phyloP scores from a whole-genome alignment of 2,329 filamentous ascomycete genomes.

The Nigrospora sphaerica region DNA sequence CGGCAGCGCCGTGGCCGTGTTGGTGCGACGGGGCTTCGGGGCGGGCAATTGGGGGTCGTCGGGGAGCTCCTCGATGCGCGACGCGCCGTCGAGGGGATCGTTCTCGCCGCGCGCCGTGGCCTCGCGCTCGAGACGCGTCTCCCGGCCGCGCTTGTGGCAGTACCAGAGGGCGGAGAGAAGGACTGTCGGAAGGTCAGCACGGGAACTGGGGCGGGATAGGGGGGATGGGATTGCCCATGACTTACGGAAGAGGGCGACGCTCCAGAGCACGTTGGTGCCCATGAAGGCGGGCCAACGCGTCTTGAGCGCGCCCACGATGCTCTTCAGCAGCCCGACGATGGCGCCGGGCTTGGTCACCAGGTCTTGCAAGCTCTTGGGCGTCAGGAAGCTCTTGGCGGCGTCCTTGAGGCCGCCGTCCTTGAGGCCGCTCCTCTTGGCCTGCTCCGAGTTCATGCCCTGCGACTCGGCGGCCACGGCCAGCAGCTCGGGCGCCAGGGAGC shows the following conservation, averaged over 20 bases:
- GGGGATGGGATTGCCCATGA: slow-evolving; percentile 15
- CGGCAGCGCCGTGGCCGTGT: no score
- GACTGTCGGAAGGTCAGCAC: slow-evolving; percentile 39
- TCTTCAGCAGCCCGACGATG: slow-evolving; percentile 74
- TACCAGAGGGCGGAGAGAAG: slow-evolving; percentile 96
- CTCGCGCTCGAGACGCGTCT: slow-evolving; percentile 67
- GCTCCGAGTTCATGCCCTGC: slow-evolving; percentile 54
- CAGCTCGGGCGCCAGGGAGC: slow-evolving; percentile 71
- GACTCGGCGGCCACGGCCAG: slow-evolving; percentile 73
- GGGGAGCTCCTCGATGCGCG: slow-evolving; percentile 41
- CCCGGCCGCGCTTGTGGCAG: slow-evolving; percentile 89
- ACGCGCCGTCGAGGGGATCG: slow-evolving; percentile 26
- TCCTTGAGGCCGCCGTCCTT: slow-evolving; percentile 33
- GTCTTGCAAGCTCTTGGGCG: slow-evolving; percentile 67
- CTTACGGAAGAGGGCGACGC: slow-evolving; percentile 79
- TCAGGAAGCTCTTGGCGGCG: slow-evolving; percentile 59
- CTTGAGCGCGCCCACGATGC: slow-evolving; percentile 86
- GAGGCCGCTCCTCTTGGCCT: slow-evolving; percentile 35
- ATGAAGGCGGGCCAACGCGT: slow-evolving; percentile 84
- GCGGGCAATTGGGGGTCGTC: slow-evolving; percentile 37
- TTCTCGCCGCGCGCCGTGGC: slow-evolving; percentile 30
- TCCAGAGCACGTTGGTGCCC: slow-evolving; percentile 87
- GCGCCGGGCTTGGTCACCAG: slow-evolving; percentile 83
- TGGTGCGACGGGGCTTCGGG: neutral
- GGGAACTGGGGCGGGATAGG: neutral